Evolutionary conservation across 306 rosid species (phyloP).

Genomic region (Canavalia gladiata): DNA sequence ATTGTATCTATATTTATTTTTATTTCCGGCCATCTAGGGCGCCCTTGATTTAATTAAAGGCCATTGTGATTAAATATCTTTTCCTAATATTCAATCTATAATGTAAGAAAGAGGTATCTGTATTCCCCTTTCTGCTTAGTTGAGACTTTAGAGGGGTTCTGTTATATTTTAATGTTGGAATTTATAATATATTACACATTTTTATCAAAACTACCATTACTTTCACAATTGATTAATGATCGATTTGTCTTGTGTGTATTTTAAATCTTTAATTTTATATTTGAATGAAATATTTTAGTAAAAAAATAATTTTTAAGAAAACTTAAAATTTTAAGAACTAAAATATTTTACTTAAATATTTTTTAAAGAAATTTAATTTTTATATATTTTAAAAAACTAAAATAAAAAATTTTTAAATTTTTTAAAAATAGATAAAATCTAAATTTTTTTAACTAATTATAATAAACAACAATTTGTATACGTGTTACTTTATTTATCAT

Average conservation of each 20-base stretch:
- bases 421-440: too few relatives aligned
- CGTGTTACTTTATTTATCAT: too few relatives aligned
- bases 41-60: background rate
- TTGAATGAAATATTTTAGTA: too few relatives aligned
- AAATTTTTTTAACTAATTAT: too few relatives aligned
- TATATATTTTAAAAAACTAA: too few relatives aligned
- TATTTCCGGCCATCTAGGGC: background rate
- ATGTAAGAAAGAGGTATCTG: background rate
- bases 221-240: background rate
- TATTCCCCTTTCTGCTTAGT: background rate
- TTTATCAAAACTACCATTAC: constrained; percentile 27
- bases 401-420: too few relatives aligned
- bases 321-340: too few relatives aligned
- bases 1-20: background rate
- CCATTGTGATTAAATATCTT: background rate
- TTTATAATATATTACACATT: background rate
- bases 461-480: too few relatives aligned
- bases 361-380: too few relatives aligned
- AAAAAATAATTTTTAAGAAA: too few relatives aligned
- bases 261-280: background rate
- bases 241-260: background rate
- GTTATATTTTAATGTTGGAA: constrained; percentile 12
- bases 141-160: constrained; percentile 7
- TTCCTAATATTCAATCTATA: background rate
- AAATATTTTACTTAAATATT: too few relatives aligned